phyloP scores from a whole-genome alignment of 257 asterid species.

The Schizonepeta tenuifolia region DNA sequence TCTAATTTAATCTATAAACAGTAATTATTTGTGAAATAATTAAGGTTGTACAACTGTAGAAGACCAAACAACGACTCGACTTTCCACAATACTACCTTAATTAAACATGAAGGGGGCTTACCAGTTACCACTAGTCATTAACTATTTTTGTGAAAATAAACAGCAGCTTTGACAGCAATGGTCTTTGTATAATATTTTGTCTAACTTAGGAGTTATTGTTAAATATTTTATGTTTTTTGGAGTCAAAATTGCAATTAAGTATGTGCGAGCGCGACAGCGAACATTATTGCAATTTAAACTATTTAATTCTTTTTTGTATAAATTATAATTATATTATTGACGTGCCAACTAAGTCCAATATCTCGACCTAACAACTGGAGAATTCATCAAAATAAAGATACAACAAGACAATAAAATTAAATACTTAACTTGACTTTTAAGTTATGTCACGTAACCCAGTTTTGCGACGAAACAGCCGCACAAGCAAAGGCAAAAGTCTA shows the following conservation, averaged over 20 bases:
- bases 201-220: background rate
- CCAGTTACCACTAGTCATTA: background rate
- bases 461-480: background rate
- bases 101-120: background rate
- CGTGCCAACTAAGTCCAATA: conserved; percentile 22
- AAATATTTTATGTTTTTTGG: background rate
- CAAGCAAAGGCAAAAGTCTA: conserved; percentile 12
- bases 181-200: background rate
- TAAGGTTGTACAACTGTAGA: background rate
- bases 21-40: background rate
- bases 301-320: background rate
- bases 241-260: background rate
- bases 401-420: background rate
- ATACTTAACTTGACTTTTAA: conserved; percentile 21
- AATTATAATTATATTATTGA: background rate
- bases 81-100: background rate
- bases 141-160: conserved; percentile 16
- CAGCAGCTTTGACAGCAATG: conserved; percentile 17
- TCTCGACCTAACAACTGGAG: conserved; percentile 28
- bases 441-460: conserved; percentile 33
- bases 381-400: background rate
- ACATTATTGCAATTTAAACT: background rate
- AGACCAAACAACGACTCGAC: background rate
- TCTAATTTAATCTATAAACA: too few species aligned
- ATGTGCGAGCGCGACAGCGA: background rate